These are phyloP conservation scores for Coemansia sp. DNA, from an alignment of 192 early-diverging fungal genomes.

Conservation along the genomic window DNA sequence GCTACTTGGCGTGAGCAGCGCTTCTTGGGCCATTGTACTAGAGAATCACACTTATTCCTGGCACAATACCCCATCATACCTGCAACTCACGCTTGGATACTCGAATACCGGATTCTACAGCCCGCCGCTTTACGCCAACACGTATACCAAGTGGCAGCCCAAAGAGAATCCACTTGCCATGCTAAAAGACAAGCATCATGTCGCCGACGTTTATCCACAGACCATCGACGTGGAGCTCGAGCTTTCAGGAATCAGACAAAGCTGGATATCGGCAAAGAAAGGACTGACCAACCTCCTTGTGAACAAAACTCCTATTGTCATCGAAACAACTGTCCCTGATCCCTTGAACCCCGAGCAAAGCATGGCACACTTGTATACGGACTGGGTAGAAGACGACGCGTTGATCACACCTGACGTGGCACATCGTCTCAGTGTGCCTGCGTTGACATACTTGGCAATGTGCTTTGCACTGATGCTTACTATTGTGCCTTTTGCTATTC, in stretches of 20 bases:
- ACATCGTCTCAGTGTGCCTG: neutral
- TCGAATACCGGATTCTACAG: neutral
- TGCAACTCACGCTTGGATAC: neutral
- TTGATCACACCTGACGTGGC: neutral
- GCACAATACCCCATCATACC: neutral
- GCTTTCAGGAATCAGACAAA: constrained; percentile 4
- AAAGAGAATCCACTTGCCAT: neutral
- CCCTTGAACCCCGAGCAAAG: neutral
- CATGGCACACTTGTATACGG: too few species aligned
- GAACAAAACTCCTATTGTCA: neutral
- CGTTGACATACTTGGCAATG: too few species aligned
- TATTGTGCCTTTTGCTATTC: neutral
- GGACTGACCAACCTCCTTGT: neutral
- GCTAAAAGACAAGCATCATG: neutral
- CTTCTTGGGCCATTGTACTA: too few species aligned
- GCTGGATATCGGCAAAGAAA: constrained; percentile 10
- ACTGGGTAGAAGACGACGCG: neutral
- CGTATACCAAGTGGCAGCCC: neutral
- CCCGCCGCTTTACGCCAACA: constrained; percentile 8
- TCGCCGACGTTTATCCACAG: neutral
- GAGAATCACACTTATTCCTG: too few species aligned
- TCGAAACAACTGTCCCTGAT: neutral
- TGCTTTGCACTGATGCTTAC: neutral
- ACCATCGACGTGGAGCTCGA: constrained; percentile 14
- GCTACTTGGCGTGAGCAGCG: neutral